Base-by-base conservation (phyloP, 805 yeast genomes). In the Saccharomycodes ludwigii region DNA sequence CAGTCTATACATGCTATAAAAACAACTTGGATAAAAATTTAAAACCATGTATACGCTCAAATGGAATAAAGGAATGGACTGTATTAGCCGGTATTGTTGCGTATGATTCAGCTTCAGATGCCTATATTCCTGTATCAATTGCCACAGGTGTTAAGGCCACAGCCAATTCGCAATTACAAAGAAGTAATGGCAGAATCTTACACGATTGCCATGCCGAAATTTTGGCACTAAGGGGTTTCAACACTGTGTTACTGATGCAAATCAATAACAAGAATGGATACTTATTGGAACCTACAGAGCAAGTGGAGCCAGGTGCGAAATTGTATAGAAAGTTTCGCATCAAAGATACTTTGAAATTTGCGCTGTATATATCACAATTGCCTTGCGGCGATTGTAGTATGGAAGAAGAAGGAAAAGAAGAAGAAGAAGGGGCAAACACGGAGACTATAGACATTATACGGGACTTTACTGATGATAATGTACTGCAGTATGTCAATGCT, bases 131-230 rank as follows among this genome's bases (percentile, higher is more conserved):
- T 14, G 28, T 25, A 16, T 25, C 28, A 7, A 15, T 25, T 18
- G 65, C 85, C 0, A 83, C 96, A 0, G 98, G 98, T 1, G 80
- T 84, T 30, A 91, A 91, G 48, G 68, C 83, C 0, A 44, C 68
- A 13, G 86, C 96, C 1, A 71, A 76, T 42, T 48, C 41, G 1
- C 46, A 41, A 3, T 50, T 78, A 1, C 33, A 57, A 3, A 38
- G 48, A 3, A 56, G 58, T 30, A 35, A 58, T 0, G 96, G 97
- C 0, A 47, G 51, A 12, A 51, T 84, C 6, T 59, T 88, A 1
- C 97, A 88, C 46, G 97, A 88, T 52, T 61, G 76, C 50, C 98
- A 88, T 57, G 96, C 97, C 0, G 98, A 88, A 47, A 68, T 85
- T 2, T 54, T 91, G 11, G 70, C 79, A 0, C 35, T 86, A 0